phyloP scores from a whole-genome alignment of 768 basidiomycete genomes.

The Lactarius tabidus region DNA sequence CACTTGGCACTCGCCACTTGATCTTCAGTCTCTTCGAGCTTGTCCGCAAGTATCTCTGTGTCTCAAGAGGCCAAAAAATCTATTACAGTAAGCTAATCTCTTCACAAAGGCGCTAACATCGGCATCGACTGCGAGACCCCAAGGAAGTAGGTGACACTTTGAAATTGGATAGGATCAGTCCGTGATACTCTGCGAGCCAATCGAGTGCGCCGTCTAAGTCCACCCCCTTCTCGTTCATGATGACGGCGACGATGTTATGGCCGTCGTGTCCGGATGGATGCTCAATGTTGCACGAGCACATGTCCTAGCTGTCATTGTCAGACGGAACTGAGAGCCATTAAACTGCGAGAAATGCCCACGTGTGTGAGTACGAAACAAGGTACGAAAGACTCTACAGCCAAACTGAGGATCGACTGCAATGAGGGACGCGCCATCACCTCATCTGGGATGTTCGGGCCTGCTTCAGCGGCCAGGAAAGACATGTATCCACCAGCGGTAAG shows the following conservation, averaged over 20 bases:
- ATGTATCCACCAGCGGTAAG: slow-evolving; percentile 29
- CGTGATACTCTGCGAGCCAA: slow-evolving; percentile 54
- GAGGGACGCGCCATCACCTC: slow-evolving; percentile 48
- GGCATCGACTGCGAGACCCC: slow-evolving; percentile 58
- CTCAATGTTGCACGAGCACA: slow-evolving; percentile 73
- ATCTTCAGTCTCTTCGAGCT: no score
- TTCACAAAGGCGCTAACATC: no score
- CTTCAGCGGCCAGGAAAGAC: slow-evolving; percentile 51
- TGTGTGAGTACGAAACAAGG: slow-evolving; percentile 44
- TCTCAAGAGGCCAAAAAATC: no score
- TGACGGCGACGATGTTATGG: slow-evolving; percentile 69
- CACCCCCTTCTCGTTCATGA: slow-evolving; percentile 57
- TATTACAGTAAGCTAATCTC: no score
- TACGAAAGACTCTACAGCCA: no score
- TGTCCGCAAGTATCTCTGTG: no score
- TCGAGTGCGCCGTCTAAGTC: slow-evolving; percentile 59
- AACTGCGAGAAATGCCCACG: slow-evolving; percentile 23
- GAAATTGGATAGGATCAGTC: slow-evolving; percentile 48
- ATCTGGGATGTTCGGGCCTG: slow-evolving; percentile 51
- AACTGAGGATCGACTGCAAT: slow-evolving; percentile 43
- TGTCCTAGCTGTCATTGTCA: slow-evolving; percentile 44
- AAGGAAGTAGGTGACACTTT: slow-evolving; percentile 42
- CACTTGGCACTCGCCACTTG: no score
- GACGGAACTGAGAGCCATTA: slow-evolving; percentile 2
- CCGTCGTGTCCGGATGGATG: slow-evolving; percentile 60